Evolutionary conservation across 495 filamentous ascomycete species (phyloP).

Genomic region (Hyphodiscus hymeniophilus): DNA sequence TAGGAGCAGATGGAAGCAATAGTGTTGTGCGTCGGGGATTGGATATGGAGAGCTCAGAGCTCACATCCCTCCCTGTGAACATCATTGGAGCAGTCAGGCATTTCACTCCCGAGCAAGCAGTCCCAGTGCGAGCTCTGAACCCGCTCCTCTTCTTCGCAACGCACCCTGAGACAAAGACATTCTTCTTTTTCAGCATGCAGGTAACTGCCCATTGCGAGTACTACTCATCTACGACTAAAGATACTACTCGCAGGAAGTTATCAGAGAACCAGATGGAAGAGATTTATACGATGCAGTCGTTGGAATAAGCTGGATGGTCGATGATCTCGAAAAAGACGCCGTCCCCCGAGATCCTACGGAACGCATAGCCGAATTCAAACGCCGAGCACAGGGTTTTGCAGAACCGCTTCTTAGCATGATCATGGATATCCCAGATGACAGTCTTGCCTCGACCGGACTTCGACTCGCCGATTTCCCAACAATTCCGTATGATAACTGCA

Average conservation of each 20-base stretch:
- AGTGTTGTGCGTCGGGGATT: slow-evolving; percentile 37
- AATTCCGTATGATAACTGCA: slow-evolving; percentile 20
- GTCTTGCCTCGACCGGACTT: slow-evolving; percentile 25
- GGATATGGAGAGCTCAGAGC: slow-evolving; percentile 29
- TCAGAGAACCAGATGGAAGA: slow-evolving; percentile 1
- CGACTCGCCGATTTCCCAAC: slow-evolving; percentile 31
- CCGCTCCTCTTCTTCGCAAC: slow-evolving; percentile 27
- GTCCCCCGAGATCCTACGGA: not conserved
- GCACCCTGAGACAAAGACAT: slow-evolving; percentile 25
- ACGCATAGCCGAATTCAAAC: not conserved
- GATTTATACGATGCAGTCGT: slow-evolving; percentile 6
- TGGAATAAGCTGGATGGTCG: slow-evolving; percentile 1
- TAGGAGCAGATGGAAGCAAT: slow-evolving; percentile 34
- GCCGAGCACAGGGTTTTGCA: slow-evolving; percentile 17
- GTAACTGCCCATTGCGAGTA: not conserved
- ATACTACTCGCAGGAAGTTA: not conserved
- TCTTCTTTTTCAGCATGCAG: slow-evolving; percentile 23
- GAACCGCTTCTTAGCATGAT: slow-evolving; percentile 28
- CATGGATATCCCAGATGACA: slow-evolving; percentile 27
- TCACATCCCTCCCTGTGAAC: slow-evolving; percentile 12
- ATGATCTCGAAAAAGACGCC: slow-evolving; percentile 5
- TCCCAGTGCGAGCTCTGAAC: slow-evolving; percentile 23
- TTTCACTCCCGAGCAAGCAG: slow-evolving; percentile 28
- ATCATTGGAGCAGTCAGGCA: slow-evolving; percentile 33
- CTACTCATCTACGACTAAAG: not conserved